Base-by-base conservation (phyloP, 2,329 filamentous ascomycete genomes). In the Aspergillus oerlinghausenensis region DNA sequence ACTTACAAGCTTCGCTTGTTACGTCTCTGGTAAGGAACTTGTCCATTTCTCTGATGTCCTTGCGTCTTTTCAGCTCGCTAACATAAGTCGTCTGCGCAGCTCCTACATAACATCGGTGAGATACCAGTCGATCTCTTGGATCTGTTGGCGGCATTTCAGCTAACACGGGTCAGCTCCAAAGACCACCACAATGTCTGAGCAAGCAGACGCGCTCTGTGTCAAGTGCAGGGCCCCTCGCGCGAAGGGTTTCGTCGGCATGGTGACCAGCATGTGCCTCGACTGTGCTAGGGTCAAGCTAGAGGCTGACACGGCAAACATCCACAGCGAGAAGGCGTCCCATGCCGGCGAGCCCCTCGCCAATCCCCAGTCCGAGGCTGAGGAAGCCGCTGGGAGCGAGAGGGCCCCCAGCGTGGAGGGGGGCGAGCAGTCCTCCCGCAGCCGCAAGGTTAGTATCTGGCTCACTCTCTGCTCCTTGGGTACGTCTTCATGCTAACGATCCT, bases 361-460 rank as follows among this genome's bases (percentile, higher is more conserved):
- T 25, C 23, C 48, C 40, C 45, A 55, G 38, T 29, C 26, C 26
- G 40, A 25, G 26, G 38, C 54, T 35, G 49, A 52, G 40, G 23
- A 51, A 43, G 54, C 40, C 28, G 29, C 52, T 26, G 51, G 43
- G 3, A 14, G 28, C 35, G 32, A 59, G 14, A 55, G 48, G 52
- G 25, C 47, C 17, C 43, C 43, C 26, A 47, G 43, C 14, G 21
- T 47, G 21, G 43, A 47, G 21, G 42, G 25, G 21, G 57, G 38
- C 17, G 19, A 50, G 32, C 28, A 51, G 48, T 29, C 29, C 32
- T 25, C 60, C 56, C 19, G 21, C 43, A 25, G 43, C 21, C 43
- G 43, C 43, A 47, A 47, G 43, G 43, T 47, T 17, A 14, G 43
- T 47, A 23, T 17, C 43, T 26, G 6, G 1, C 14, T 47, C 19